Evolutionary conservation across 2,329 filamentous ascomycete species (phyloP), one percentile per base, ranked within the genome.

Genomic region (Colletotrichum filicis): DNA sequence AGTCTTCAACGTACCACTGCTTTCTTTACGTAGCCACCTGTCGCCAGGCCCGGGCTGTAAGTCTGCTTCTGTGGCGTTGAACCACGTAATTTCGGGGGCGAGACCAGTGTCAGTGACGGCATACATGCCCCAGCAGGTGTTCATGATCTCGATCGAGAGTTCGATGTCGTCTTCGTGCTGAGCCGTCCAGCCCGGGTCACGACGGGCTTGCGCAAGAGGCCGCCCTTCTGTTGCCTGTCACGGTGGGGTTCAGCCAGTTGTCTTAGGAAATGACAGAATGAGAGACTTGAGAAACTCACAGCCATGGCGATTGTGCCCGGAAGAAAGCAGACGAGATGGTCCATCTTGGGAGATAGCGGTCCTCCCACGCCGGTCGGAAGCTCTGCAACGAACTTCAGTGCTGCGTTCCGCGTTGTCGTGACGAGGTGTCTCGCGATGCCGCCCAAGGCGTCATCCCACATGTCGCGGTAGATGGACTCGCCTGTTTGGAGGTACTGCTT

Each of bases 71-170:
- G 90, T 89, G 63, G 97, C 88, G 67, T 94, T 88, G 83, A 98
- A 98, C 83, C 97, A 94, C 0, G 94, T 93, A 78, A 98, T 98
- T 83, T 99, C 97, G 0, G 94, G 92, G 0, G 97, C 95, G 19
- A 99, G 90, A 0, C 95, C 95, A 0, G 96, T 98, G 8, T 91
- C 90, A 78, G 95, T 98, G 77, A 88, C 92, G 80, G 94, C 93
- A 85, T 98, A 98, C 91, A 97, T 98, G 79, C 94, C 95, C 94
- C 96, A 98, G 87, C 97, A 99, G 1, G 96, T 98, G 74, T 98
- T 96, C 87, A 94, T 98, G 70, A 99, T 86, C 84, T 98, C 95
- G 75, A 91, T 90, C 1, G 97, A 95, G 32, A 99, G 90, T 73
- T 91, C 84, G 84, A 99, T 95, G 80, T 98, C 94, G 74, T 93